phyloP scores from a whole-genome alignment of 345 rosid genomes.

The Brassica napus region DNA sequence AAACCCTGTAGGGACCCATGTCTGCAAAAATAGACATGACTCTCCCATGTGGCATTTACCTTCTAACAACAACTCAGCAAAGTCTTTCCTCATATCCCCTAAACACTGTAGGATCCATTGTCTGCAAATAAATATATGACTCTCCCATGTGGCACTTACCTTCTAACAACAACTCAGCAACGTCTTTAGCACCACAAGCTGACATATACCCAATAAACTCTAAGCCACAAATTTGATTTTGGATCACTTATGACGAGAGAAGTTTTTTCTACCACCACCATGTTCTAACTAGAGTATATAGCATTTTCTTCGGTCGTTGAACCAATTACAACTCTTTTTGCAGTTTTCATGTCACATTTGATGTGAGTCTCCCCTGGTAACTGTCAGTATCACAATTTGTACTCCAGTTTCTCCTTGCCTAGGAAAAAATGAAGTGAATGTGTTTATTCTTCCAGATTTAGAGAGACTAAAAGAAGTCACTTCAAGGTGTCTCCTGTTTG shows the following conservation, averaged over 20 bases:
- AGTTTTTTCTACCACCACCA: slow-evolving; percentile 26
- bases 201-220: slow-evolving; percentile 24
- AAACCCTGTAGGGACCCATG: slow-evolving; percentile 37
- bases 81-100: slow-evolving; percentile 6
- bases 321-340: slow-evolving; percentile 14
- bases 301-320: slow-evolving; percentile 9
- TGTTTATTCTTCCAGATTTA: slow-evolving; percentile 26
- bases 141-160: slow-evolving; percentile 36
- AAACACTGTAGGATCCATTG: slow-evolving; percentile 39
- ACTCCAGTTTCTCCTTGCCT: slow-evolving; percentile 1
- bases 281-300: slow-evolving; percentile 31
- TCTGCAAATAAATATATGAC: slow-evolving; percentile 21
- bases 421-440: slow-evolving; percentile 18
- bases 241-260: slow-evolving; percentile 22
- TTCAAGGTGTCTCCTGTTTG: slow-evolving; percentile 28
- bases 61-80: slow-evolving; percentile 38
- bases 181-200: slow-evolving; percentile 20
- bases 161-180: slow-evolving; percentile 38
- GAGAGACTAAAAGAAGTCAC: slow-evolving; percentile 32
- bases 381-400: slow-evolving; percentile 30
- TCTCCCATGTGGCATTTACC: slow-evolving; percentile 35
- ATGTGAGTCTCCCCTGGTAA: slow-evolving; percentile 25
- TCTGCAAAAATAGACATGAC: slow-evolving; percentile 16
- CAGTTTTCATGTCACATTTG: slow-evolving; percentile 23
- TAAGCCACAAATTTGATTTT: slow-evolving; percentile 32